Evolutionary conservation across 306 rosid species (phyloP).

Genomic region (Oxytropis ochrocephala): DNA sequence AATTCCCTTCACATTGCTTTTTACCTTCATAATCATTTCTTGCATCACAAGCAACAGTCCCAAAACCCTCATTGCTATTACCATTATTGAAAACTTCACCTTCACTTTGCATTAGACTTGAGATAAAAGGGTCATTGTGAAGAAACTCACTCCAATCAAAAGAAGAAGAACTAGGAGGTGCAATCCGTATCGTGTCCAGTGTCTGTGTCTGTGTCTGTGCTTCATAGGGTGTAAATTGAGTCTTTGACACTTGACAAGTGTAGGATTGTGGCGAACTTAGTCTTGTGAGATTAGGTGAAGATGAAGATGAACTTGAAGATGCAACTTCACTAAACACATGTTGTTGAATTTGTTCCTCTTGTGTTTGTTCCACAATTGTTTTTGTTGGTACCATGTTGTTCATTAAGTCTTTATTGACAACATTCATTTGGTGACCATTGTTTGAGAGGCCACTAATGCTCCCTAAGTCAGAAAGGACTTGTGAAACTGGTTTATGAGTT

Average conservation of each 20-base stretch:
- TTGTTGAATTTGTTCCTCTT: constrained; percentile 27
- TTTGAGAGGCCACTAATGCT: constrained; percentile 45
- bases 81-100: background rate
- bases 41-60: constrained; percentile 23
- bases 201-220: too few relatives aligned
- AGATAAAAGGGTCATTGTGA: constrained; percentile 35
- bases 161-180: constrained; percentile 27
- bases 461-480: constrained; percentile 71
- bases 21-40: constrained; percentile 20
- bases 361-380: constrained; percentile 23
- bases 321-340: constrained; percentile 51
- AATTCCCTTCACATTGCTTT: constrained; percentile 28
- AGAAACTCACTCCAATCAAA: constrained; percentile 62
- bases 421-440: constrained; percentile 16
- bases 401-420: constrained; percentile 19
- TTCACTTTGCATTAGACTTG: constrained; percentile 23
- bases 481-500: constrained; percentile 82
- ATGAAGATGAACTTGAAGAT: constrained; percentile 68
- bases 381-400: constrained; percentile 15
- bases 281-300: constrained; percentile 44
- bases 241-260: constrained; percentile 29
- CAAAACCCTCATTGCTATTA: constrained; percentile 24
- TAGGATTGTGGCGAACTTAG: constrained; percentile 35
- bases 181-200: too few relatives aligned
- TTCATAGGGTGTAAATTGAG: constrained; percentile 9